phyloP scores from a whole-genome alignment of 2,329 filamentous ascomycete genomes.

The Sporothrix pseudoabietina region DNA sequence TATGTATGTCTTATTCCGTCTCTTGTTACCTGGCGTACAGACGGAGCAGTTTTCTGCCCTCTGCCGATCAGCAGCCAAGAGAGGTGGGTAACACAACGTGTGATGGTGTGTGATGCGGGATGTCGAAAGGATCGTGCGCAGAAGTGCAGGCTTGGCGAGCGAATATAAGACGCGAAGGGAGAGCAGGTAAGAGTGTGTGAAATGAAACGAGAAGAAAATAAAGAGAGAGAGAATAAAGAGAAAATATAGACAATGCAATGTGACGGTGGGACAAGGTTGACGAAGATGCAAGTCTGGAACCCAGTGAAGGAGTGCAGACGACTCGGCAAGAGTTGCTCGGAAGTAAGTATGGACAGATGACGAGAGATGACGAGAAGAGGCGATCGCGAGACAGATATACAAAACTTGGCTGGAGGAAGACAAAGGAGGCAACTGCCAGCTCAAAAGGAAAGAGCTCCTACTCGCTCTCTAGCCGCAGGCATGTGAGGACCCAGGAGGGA shows the following conservation, averaged over 20 bases:
- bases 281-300: background rate
- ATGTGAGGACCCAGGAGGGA: background rate
- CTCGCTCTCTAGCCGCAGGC: background rate
- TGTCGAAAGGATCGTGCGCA: background rate
- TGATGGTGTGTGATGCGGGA: background rate
- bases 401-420: background rate
- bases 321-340: background rate
- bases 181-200: background rate
- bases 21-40: background rate
- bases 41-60: background rate
- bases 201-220: background rate
- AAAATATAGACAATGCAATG: background rate
- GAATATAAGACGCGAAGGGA: background rate
- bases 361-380: background rate
- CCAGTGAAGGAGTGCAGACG: background rate
- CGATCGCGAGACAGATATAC: background rate
- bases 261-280: background rate
- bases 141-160: background rate
- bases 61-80: background rate
- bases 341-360: background rate
- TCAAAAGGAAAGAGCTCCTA: background rate
- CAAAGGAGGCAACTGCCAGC: background rate
- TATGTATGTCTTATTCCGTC: background rate
- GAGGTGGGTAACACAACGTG: background rate
- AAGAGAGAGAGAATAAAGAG: background rate